phyloP scores from a whole-genome alignment of 2,329 filamentous ascomycete genomes.

The Talaromyces sp. region DNA sequence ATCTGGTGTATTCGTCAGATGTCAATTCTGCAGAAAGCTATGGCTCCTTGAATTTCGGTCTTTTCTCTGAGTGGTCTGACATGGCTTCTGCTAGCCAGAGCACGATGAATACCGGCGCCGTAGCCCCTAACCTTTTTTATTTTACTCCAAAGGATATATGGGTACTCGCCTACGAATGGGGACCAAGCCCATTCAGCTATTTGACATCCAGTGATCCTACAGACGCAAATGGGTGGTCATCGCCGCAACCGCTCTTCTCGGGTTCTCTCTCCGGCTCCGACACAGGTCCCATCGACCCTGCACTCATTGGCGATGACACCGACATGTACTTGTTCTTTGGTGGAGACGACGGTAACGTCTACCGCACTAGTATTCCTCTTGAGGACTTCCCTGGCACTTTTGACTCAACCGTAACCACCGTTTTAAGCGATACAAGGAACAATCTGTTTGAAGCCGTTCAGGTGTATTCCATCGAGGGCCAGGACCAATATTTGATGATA shows the following conservation, averaged over 20 bases:
- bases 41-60: constrained; percentile 57
- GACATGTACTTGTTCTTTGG: constrained; percentile 66
- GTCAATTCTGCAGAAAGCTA: constrained; percentile 43
- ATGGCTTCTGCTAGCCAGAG: constrained; percentile 53
- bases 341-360: constrained; percentile 64
- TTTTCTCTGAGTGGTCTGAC: constrained; percentile 51
- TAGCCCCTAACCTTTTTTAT: constrained; percentile 61
- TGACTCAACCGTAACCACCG: constrained; percentile 45
- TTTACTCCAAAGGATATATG: constrained; percentile 59
- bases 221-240: constrained; percentile 55
- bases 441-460: constrained; percentile 64
- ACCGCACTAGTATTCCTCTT: constrained; percentile 60
- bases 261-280: constrained; percentile 48
- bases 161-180: constrained; percentile 66
- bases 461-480: constrained; percentile 57
- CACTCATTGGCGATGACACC: constrained; percentile 56
- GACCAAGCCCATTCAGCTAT: constrained; percentile 56
- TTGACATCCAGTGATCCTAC: constrained; percentile 55
- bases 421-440: constrained; percentile 51
- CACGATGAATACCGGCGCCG: constrained; percentile 42
- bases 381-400: constrained; percentile 59
- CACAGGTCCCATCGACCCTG: constrained; percentile 60
- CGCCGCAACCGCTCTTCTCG: constrained; percentile 51
- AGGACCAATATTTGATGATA: constrained; percentile 61
- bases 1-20: constrained; percentile 58